phyloP scores from a whole-genome alignment of 345 rosid species.

The Eucalyptus cloeziana region DNA sequence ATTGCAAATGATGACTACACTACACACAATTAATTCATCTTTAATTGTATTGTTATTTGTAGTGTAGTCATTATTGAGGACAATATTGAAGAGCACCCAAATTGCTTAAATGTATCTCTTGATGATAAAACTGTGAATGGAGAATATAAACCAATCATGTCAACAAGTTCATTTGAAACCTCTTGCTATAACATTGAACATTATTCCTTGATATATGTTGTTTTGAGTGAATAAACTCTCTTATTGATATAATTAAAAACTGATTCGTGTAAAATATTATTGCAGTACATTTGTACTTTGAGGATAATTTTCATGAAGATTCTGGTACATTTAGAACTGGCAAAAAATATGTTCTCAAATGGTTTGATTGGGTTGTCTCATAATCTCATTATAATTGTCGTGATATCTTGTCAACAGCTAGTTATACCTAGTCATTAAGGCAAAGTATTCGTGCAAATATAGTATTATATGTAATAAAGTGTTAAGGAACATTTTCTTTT shows the following conservation, averaged over 20 bases:
- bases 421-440: no score
- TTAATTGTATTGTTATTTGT: background rate
- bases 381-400: no score
- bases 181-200: background rate
- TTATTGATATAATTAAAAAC: background rate
- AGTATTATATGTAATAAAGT: background rate
- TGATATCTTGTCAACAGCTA: no score
- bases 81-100: no score
- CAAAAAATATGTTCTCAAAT: no score
- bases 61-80: background rate
- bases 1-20: background rate
- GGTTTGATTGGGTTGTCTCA: no score
- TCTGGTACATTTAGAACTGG: no score
- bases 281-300: background rate
- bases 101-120: no score
- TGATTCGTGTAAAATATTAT: background rate
- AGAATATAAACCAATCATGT: background rate
- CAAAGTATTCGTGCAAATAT: no score
- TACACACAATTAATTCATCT: background rate
- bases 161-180: background rate
- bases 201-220: background rate
- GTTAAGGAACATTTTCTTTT: background rate
- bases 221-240: background rate
- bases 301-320: background rate
- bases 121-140: rapidly evolving